Conservation (phyloP, 2,329 filamentous ascomycete genomes). For the Teratosphaeriaceae sp. region DNA sequence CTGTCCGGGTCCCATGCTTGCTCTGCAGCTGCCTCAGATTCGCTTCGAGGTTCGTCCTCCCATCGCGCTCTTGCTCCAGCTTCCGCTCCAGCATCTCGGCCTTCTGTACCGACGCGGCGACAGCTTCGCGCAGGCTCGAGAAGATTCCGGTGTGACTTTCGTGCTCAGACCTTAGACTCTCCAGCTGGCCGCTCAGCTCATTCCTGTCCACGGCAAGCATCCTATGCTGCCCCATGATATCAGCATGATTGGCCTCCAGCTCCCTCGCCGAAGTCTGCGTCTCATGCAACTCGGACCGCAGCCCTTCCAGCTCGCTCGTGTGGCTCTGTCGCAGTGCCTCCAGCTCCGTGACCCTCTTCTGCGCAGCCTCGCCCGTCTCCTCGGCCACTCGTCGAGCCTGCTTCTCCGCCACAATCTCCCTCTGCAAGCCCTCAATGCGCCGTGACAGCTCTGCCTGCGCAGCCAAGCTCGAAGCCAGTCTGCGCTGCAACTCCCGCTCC, state of each 20-base stretch:
- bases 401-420: conserved; percentile 74
- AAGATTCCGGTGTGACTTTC: conserved; percentile 67
- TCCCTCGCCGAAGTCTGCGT: conserved; percentile 72
- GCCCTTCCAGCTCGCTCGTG: conserved; percentile 73
- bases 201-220: conserved; percentile 81
- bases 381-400: conserved; percentile 78
- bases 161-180: conserved; percentile 59
- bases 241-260: conserved; percentile 67
- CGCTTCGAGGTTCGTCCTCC: conserved; percentile 66
- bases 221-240: conserved; percentile 67
- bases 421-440: conserved; percentile 61
- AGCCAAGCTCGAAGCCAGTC: conserved; percentile 74
- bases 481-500: conserved; percentile 69
- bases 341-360: conserved; percentile 75
- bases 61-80: conserved; percentile 72
- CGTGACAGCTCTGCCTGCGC: conserved; percentile 73
- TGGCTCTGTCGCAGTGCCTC: conserved; percentile 79
- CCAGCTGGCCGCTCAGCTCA: conserved; percentile 62
- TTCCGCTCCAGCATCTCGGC: conserved; percentile 70
- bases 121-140: conserved; percentile 66
- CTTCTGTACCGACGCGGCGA: conserved; percentile 73
- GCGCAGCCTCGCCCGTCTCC: conserved; percentile 74
- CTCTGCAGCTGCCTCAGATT: conserved; percentile 70
- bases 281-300: conserved; percentile 79
- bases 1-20: conserved; percentile 73